Evolutionary conservation across 2,329 filamentous ascomycete genomes (phyloP), one percentile per base, ranked within the genome.

Genomic region (Colletotrichum sublineola): DNA sequence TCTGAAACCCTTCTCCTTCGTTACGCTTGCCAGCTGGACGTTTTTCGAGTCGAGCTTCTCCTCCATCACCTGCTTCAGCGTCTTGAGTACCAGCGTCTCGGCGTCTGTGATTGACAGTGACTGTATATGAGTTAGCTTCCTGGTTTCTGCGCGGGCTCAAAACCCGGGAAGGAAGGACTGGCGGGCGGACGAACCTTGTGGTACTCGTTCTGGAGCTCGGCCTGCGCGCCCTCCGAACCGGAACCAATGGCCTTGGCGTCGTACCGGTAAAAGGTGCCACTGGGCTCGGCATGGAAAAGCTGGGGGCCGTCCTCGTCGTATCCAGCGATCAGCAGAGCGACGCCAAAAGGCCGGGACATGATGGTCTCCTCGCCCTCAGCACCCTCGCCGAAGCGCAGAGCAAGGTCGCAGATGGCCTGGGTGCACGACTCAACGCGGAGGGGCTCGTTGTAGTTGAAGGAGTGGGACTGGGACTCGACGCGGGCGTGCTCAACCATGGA

Each of bases 21-120:
- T 99, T 70, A 99, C 96, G 81, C 96, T 98, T 66, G 96, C 96
- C 77, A 99, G 85, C 87, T 99, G 96, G 76, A 99, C 96, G 81
- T 99, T 99, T 90, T 99, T 99, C 75, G 95, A 90, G 82, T 99
- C 96, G 73, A 99, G 89, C 87, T 99, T 99, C 91, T 99, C 96
- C 86, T 99, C 96, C 96, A 99, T 99, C 77, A 99, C 96, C 86
- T 99, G 96, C 89, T 98, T 99, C 82, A 99, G 84, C 48, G 96
- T 99, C 90, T 98, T 98, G 80, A 99, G 87, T 63, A 97, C 95
- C 76, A 99, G 86, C 4, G 95, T 96, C 86, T 99, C 96, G 71
- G 96, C 96, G 81, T 99, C 96, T 69, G 89, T 87, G 74, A 99
- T 92, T 53, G 95, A 97, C 75, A 99, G 89, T 70, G 96, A 98